phyloP scores from a whole-genome alignment of 352 stramenopile genomes.

The Phytophthora hibernalis region DNA sequence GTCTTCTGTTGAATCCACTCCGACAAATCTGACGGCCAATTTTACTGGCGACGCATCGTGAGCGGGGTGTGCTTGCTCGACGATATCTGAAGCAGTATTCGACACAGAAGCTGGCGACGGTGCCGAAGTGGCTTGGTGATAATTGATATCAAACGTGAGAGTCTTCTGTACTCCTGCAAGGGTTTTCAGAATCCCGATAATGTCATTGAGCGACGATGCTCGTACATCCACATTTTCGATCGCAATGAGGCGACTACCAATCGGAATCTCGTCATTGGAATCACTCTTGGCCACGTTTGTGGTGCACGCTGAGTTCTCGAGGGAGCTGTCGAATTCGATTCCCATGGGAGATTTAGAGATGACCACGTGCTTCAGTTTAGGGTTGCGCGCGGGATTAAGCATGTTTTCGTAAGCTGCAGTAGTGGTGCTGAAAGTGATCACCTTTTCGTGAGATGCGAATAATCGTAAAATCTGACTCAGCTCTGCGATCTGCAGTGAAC shows the following conservation, averaged over 20 bases:
- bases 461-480: slow-evolving; percentile 48
- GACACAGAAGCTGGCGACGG: background rate
- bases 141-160: slow-evolving; percentile 49
- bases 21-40: slow-evolving; percentile 10
- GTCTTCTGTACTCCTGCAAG: slow-evolving; percentile 34
- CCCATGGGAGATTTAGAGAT: slow-evolving; percentile 37
- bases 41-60: background rate
- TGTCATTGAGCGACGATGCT: slow-evolving; percentile 40
- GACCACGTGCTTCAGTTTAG: slow-evolving; percentile 21
- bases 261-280: slow-evolving; percentile 32
- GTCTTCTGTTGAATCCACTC: background rate
- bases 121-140: background rate
- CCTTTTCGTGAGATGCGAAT: slow-evolving; percentile 52
- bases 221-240: slow-evolving; percentile 58
- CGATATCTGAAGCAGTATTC: background rate
- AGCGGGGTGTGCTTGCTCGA: background rate
- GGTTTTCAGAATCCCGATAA: slow-evolving; percentile 42
- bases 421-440: slow-evolving; percentile 68
- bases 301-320: slow-evolving; percentile 18
- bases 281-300: slow-evolving; percentile 17
- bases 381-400: slow-evolving; percentile 25
- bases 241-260: slow-evolving; percentile 55
- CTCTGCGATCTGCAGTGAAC: slow-evolving; percentile 40
- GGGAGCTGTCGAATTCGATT: slow-evolving; percentile 41
- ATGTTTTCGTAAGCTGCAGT: slow-evolving; percentile 42